A percentile compares a stretch with the other conserved stretches of the same genome.
Conservation (phyloP, 345 rosid species). For the Passiflora organensis region DNA sequence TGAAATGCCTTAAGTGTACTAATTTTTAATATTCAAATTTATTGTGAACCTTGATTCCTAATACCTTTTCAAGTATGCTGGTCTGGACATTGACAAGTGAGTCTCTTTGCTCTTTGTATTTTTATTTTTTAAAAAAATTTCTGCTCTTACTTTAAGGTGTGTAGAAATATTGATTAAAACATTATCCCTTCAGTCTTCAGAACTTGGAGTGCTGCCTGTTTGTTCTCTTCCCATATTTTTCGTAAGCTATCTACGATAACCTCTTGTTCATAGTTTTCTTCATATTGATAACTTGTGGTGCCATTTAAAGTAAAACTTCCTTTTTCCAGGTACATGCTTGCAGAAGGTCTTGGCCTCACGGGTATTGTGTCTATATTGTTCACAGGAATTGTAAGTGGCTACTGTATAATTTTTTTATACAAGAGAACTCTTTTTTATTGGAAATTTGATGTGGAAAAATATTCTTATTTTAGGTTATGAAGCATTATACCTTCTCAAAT, state of each 20-base stretch:
- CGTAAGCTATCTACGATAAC: slow-evolving; percentile 43
- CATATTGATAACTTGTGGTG: background rate
- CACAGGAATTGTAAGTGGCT: slow-evolving; percentile 83
- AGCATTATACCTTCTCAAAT: slow-evolving; percentile 88
- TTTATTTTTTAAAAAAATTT: too few relatives aligned
- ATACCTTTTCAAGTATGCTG: slow-evolving; percentile 98
- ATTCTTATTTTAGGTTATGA: slow-evolving; percentile 65
- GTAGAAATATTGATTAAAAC: slow-evolving; percentile 4
- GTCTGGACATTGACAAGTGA: slow-evolving; percentile 95
- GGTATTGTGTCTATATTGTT: slow-evolving; percentile 96
- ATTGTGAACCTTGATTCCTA: slow-evolving; percentile 57
- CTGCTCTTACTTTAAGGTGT: background rate
- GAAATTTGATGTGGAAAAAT: slow-evolving; percentile 11
- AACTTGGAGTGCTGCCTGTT: slow-evolving; percentile 97
- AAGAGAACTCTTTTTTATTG: background rate
- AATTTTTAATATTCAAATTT: slow-evolving; percentile 16
- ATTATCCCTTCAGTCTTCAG: slow-evolving; percentile 63
- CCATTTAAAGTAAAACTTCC: slow-evolving; percentile 8
- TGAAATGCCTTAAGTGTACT: slow-evolving; percentile 1
- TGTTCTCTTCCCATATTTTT: slow-evolving; percentile 94
- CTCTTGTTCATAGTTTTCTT: slow-evolving; percentile 7
- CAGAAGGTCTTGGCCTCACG: slow-evolving; percentile 98
- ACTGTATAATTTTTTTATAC: background rate
- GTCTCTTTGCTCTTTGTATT: slow-evolving; percentile 18
- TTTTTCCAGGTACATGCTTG: slow-evolving; percentile 84